phyloP scores from a whole-genome alignment of 2,329 filamentous ascomycete species.

The Trichoderma sp. region DNA sequence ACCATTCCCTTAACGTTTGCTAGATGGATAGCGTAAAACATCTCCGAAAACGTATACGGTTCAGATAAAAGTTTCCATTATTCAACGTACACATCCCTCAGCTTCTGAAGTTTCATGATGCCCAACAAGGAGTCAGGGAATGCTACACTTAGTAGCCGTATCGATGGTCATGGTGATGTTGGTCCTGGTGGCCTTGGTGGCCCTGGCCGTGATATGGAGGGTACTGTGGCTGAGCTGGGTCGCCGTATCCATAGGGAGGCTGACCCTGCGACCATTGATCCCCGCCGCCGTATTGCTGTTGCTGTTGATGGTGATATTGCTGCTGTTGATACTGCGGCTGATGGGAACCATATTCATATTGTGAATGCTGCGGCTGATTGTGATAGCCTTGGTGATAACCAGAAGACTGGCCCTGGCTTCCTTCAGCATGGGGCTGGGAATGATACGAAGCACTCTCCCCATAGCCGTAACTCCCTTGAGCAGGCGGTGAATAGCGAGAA shows the following conservation, averaged over 20 bases:
- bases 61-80: not conserved
- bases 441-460: constrained; percentile 36
- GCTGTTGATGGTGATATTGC: constrained; percentile 22
- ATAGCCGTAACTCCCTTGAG: constrained; percentile 41
- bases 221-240: constrained; percentile 26
- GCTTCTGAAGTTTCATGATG: not conserved
- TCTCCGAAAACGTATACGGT: not conserved
- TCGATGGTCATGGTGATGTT: constrained; percentile 38
- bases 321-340: constrained; percentile 25
- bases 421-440: constrained; percentile 19
- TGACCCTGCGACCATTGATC: constrained; percentile 21
- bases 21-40: not conserved
- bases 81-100: not conserved
- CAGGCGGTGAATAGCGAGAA: constrained; percentile 29
- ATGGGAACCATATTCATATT: constrained; percentile 25
- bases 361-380: constrained; percentile 26
- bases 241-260: constrained; percentile 22
- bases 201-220: constrained; percentile 23
- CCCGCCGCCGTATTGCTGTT: constrained; percentile 28
- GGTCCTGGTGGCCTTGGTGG: constrained; percentile 25
- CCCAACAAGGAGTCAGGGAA: not conserved
- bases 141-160: constrained; percentile 31
- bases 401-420: constrained; percentile 25
- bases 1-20: not conserved
- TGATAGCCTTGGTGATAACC: not conserved